Percentiles rank a stretch among this genome's conserved stretches.
Evolutionary conservation across 768 basidiomycete species (phyloP).

Genomic region (Lanmaoa pseudosensibilis): DNA sequence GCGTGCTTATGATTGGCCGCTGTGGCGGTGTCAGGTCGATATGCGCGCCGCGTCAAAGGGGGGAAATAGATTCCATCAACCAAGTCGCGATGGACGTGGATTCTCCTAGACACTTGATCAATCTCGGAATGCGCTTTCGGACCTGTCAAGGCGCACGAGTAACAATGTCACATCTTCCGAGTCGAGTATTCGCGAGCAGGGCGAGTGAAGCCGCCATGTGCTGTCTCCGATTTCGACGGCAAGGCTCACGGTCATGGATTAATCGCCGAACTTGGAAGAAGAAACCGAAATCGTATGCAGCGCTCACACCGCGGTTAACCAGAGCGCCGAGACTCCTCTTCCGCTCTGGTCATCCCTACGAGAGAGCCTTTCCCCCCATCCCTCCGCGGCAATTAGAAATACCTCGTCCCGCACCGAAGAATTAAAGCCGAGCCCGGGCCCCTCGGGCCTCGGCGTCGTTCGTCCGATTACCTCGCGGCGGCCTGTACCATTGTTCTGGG

Average conservation of each 20-base stretch:
- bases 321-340: background rate
- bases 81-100: background rate
- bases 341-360: background rate
- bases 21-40: too few species aligned
- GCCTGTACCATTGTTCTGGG: background rate
- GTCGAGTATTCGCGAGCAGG: slow-evolving; percentile 48
- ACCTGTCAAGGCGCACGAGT: background rate
- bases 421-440: background rate
- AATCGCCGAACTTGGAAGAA: slow-evolving; percentile 42
- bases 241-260: background rate
- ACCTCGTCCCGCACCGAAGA: background rate
- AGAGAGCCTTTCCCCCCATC: too few species aligned
- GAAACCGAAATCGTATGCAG: slow-evolving; percentile 53
- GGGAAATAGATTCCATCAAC: background rate
- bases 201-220: slow-evolving; percentile 46
- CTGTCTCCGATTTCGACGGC: slow-evolving; percentile 14
- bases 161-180: background rate
- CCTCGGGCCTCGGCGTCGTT: background rate
- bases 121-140: too few species aligned
- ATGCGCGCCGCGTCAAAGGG: background rate
- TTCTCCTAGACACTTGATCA: background rate
- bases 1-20: too few species aligned
- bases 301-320: slow-evolving; percentile 42
- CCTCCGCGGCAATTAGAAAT: background rate
- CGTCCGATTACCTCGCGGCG: background rate